Percentiles rank a stretch among this genome's conserved stretches.
These are phyloP conservation scores for Dryas alaskensis DNA, from an alignment of 306 rosid genomes.

Conservation along the genomic window DNA sequence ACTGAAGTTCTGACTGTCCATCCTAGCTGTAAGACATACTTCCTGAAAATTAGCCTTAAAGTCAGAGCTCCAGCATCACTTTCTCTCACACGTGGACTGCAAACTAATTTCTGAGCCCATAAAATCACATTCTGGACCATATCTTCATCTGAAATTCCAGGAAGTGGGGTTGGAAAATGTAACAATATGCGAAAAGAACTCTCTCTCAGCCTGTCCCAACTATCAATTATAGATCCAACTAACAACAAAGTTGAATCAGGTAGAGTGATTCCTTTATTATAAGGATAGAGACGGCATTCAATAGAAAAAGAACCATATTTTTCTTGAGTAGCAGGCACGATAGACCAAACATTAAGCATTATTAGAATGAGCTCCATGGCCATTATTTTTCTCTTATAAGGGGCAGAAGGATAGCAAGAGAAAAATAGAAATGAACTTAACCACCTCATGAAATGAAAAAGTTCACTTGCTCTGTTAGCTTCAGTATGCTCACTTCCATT, in stretches of 20 bases:
- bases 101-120: constrained; percentile 84
- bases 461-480: constrained; percentile 64
- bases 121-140: constrained; percentile 54
- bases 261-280: constrained; percentile 66
- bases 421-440: constrained; percentile 85
- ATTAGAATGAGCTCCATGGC: constrained; percentile 78
- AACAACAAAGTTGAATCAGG: constrained; percentile 76
- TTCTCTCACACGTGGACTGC: constrained; percentile 98
- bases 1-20: constrained; percentile 61
- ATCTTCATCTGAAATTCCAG: constrained; percentile 75
- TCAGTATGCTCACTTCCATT: constrained; percentile 41
- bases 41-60: constrained; percentile 78
- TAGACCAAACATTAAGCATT: constrained; percentile 85
- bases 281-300: constrained; percentile 58
- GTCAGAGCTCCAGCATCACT: constrained; percentile 96
- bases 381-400: constrained; percentile 96
- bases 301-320: constrained; percentile 31
- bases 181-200: constrained; percentile 79
- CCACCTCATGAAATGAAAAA: constrained; percentile 93
- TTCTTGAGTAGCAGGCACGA: constrained; percentile 49
- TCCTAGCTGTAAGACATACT: constrained; percentile 82
- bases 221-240: constrained; percentile 90
- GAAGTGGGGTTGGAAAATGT: constrained; percentile 89
- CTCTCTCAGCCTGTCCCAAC: constrained; percentile 98
- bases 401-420: constrained; percentile 97